Evolutionary conservation across 176 grass and related monocot genomes (phyloP).

Genomic region (Rhynchospora breviuscula): DNA sequence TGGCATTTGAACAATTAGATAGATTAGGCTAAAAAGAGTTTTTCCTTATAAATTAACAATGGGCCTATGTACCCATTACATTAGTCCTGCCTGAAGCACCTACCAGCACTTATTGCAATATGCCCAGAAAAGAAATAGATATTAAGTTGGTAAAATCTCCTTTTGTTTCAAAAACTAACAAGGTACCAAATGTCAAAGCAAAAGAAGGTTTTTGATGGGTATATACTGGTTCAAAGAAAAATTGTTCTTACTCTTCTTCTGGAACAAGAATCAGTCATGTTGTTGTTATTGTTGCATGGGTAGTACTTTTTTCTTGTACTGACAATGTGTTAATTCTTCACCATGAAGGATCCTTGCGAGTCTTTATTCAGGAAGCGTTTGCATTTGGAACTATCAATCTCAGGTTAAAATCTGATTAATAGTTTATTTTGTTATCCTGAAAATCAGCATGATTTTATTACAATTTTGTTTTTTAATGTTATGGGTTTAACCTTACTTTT

Average conservation of each 20-base stretch:
- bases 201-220: background rate
- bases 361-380: constrained; percentile 88
- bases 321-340: constrained; percentile 14
- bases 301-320: constrained; percentile 7
- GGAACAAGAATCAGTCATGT: background rate
- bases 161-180: background rate
- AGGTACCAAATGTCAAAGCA: background rate
- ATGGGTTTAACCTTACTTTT: constrained; percentile 23
- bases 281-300: background rate
- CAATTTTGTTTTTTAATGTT: constrained; percentile 3
- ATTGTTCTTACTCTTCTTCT: background rate
- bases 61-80: background rate
- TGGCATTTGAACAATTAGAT: background rate
- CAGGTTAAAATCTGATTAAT: constrained; percentile 46
- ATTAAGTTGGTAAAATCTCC: background rate
- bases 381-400: constrained; percentile 98
- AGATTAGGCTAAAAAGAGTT: background rate
- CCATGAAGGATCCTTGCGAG: constrained; percentile 84
- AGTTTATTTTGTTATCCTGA: background rate
- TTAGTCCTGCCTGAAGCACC: background rate
- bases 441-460: background rate
- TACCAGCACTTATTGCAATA: background rate
- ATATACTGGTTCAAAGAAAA: background rate
- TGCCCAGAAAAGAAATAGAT: background rate
- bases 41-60: background rate